A percentile compares a stretch with the other conserved stretches of the same genome.
Conservation (phyloP, 176 grass and related monocot genomes). For the Aegilops bicornis region DNA sequence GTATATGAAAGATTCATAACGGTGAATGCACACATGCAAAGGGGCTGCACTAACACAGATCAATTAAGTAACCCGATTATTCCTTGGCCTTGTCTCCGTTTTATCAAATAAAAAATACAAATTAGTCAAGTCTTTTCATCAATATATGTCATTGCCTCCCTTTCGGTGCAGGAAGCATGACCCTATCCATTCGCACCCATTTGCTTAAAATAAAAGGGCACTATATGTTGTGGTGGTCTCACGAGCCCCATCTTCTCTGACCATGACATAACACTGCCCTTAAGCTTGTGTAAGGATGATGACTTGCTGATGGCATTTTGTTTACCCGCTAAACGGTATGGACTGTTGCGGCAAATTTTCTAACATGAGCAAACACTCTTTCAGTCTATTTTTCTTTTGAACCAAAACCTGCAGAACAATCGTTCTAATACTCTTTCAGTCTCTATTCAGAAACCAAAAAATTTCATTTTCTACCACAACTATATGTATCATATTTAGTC, state of each 20-base stretch:
- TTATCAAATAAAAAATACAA: too few relatives aligned
- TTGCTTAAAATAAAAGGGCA: conserved; percentile 44
- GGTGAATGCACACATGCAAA: too few relatives aligned
- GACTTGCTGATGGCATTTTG: conserved; percentile 33
- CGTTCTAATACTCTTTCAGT: neutral
- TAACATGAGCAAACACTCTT: neutral
- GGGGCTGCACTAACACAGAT: too few relatives aligned
- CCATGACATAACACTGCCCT: conserved; percentile 14
- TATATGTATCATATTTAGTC: neutral
- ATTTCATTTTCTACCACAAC: neutral
- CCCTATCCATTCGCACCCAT: conserved; percentile 24
- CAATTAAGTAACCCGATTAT: neutral
- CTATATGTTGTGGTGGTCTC: conserved; percentile 18
- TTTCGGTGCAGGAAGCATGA: conserved; percentile 27
- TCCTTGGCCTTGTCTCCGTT: neutral
- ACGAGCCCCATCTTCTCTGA: conserved; percentile 9
- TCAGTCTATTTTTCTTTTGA: neutral
- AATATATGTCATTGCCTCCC: conserved; percentile 20
- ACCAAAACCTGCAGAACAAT: neutral
- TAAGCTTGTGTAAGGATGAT: conserved; percentile 28
- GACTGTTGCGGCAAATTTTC: neutral
- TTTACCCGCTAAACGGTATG: neutral
- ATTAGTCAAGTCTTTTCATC: neutral
- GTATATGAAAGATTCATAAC: too few relatives aligned
- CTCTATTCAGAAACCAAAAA: neutral